Conservation (phyloP, 192 early-diverging fungal species). For the Funneliformis mosseae region DNA sequence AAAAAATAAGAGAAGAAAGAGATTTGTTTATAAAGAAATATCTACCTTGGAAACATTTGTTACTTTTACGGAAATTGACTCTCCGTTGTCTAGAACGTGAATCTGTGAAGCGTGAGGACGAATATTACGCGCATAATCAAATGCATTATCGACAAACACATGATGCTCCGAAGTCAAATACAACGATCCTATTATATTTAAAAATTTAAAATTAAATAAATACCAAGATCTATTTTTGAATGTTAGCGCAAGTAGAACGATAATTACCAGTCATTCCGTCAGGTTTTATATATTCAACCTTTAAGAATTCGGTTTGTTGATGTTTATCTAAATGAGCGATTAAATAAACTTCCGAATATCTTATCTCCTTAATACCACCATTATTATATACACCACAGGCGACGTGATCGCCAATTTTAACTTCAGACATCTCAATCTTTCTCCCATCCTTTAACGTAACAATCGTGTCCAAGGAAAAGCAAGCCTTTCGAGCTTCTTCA, state of each 20-base stretch:
- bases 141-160: background rate
- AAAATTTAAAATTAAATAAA: background rate
- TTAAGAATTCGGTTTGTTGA: background rate
- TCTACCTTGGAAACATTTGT: background rate
- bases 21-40: background rate
- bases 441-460: background rate
- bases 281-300: background rate
- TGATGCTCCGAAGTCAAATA: background rate
- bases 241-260: background rate
- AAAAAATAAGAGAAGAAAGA: background rate
- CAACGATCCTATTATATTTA: background rate
- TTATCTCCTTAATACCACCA: background rate
- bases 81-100: background rate
- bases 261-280: background rate
- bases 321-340: background rate
- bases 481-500: background rate
- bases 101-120: background rate
- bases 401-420: background rate
- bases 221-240: background rate
- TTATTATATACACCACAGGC: background rate
- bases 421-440: background rate
- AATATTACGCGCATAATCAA: slow-evolving; percentile 7
- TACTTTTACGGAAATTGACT: background rate
- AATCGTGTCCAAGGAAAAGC: background rate
- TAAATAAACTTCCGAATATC: slow-evolving; percentile 3